Base-by-base conservation (phyloP, 2,329 filamentous ascomycete genomes). In the Talaromyces albobiverticillius region DNA sequence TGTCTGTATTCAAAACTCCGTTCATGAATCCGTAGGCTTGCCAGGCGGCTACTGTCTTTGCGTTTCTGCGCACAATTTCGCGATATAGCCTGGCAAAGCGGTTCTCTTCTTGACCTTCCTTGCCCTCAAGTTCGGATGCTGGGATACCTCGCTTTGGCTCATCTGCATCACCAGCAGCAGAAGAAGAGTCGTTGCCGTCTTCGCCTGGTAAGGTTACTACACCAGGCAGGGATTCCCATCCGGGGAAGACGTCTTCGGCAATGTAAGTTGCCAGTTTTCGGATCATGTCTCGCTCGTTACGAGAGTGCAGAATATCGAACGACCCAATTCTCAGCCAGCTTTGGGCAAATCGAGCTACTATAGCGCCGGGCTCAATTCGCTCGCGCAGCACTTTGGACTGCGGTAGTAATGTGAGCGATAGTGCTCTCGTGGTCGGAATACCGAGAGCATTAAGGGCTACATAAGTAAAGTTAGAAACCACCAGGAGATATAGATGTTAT, bases 21-120 rank as follows among this genome's bases (percentile, higher is more conserved):
- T 99, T 99, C 81, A 95, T 97, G 75, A 99, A 99, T n/a, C 90
- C 94, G 66, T 97, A 97, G 0, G 90, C 91, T 75, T 99, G 95
- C 93, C 94, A 97, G 61, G 87, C 83, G 10, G 94, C 94, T 2
- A 97, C 92, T 0, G 89, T 95, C 55, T 81, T 79, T 1, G 94
- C 94, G 67, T 96, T 99, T 29, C 89, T 83, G 40, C 90, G 84
- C 3, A 86, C 85, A 53, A 99, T 86, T 65, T 95, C 91, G 32
- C 94, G 86, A 70, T 95, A 99, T 1, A 99, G 76, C 14, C 92
- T 82, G 0, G 88, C 80, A 69, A 94, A 99, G 29, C 93, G 83
- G 67, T 99, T 99, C 67, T 96, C 88, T 55, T 87, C 83, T 3
- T 81, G 74, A 2, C 85, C 84, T 2, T 80, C 71, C 4, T 84